Conservation (phyloP, 495 filamentous ascomycete species). For the Darksidea phi region DNA sequence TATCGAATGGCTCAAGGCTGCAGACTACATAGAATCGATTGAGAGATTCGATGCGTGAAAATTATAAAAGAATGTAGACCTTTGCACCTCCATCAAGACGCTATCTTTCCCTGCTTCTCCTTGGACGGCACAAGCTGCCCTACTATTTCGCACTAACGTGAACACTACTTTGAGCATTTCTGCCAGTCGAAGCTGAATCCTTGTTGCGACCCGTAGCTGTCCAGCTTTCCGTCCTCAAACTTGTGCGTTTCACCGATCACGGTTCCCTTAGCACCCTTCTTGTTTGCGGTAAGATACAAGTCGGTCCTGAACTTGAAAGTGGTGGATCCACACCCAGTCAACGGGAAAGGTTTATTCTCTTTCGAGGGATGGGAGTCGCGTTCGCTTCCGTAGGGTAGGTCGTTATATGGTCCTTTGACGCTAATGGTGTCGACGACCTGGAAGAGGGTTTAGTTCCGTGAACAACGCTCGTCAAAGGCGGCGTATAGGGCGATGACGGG, state of each 20-base stretch:
- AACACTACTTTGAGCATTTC: conserved; percentile 1
- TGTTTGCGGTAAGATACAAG: background rate
- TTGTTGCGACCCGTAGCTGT: background rate
- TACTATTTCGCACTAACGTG: too few species aligned
- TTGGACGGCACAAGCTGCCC: too few species aligned
- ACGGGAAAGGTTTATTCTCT: background rate
- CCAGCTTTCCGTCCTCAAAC: background rate
- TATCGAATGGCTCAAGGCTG: too few species aligned
- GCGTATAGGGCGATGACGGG: background rate
- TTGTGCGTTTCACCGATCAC: background rate
- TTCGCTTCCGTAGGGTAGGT: background rate
- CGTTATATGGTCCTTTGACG: background rate
- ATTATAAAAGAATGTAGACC: too few species aligned
- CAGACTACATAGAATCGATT: too few species aligned
- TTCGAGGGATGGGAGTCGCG: background rate
- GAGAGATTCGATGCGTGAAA: too few species aligned
- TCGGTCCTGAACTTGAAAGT: background rate
- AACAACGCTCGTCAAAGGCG: background rate
- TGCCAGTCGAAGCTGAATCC: conserved; percentile 2
- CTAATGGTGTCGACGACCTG: background rate
- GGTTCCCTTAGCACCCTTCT: background rate
- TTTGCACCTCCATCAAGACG: too few species aligned
- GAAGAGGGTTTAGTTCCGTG: background rate
- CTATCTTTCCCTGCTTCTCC: too few species aligned
- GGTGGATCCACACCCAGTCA: background rate